These are phyloP conservation scores for Ochromonas danica DNA, from an alignment of 108 stramenopile species.

Conservation along the genomic window DNA sequence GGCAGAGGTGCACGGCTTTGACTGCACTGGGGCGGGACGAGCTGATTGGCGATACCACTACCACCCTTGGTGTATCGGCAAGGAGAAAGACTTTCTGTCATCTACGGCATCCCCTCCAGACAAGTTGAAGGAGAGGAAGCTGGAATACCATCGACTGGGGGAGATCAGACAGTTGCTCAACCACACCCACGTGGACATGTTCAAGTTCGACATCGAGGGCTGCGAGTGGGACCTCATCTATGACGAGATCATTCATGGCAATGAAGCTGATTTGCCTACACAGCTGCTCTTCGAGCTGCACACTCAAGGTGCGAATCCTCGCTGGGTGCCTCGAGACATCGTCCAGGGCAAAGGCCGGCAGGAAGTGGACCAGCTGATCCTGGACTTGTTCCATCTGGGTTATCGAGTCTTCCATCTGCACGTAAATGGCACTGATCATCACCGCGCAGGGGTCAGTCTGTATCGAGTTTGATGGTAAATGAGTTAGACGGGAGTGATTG, in stretches of 20 bases:
- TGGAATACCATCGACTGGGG: neutral
- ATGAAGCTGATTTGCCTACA: neutral
- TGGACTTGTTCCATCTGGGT: neutral
- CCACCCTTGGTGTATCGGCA: neutral
- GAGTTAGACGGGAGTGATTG: no score
- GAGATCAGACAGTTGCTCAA: neutral
- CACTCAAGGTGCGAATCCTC: neutral
- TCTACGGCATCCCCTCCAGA: no score
- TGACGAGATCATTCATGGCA: neutral
- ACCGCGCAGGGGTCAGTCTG: neutral
- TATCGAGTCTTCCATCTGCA: neutral
- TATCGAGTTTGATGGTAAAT: no score
- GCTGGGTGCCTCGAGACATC: neutral
- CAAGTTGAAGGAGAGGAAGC: neutral
- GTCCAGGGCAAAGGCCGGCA: neutral
- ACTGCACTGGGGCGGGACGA: neutral
- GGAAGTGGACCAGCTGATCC: neutral
- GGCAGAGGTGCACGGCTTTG: neutral
- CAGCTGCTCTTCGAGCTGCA: neutral
- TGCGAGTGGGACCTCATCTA: neutral
- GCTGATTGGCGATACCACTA: neutral
- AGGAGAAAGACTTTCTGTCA: neutral
- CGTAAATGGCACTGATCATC: neutral
- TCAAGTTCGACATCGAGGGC: neutral
- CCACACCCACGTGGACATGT: neutral